Evolutionary conservation across 2,329 filamentous ascomycete species (phyloP).

Genomic region (Claviceps spartinae): DNA sequence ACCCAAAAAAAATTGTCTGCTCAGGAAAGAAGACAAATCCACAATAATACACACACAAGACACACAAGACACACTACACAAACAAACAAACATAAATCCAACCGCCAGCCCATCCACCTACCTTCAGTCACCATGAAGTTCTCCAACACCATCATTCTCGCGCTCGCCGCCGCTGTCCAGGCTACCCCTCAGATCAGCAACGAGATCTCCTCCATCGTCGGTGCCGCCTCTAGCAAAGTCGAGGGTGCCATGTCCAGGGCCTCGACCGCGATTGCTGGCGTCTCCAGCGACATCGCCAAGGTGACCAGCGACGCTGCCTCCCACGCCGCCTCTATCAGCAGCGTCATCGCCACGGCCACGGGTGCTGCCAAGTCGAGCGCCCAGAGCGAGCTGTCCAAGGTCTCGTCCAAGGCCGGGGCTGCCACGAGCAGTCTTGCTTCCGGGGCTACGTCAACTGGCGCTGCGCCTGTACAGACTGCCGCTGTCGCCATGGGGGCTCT

Average conservation of each 20-base stretch:
- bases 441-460: constrained; percentile 7
- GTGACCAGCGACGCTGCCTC: constrained; percentile 11
- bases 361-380: constrained; percentile 11
- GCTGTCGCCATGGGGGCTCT: constrained; percentile 32
- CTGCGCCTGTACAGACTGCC: constrained; percentile 24
- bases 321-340: constrained; percentile 13
- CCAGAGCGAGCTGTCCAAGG: constrained; percentile 12
- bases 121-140: constrained; percentile 22
- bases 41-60: too few species aligned
- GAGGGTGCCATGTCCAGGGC: constrained; percentile 5
- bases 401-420: constrained; percentile 7
- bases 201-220: constrained; percentile 5
- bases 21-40: too few species aligned
- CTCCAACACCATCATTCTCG: constrained; percentile 19
- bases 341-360: constrained; percentile 10
- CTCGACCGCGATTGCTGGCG: constrained; percentile 1
- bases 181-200: constrained; percentile 10
- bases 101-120: neutral
- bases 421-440: constrained; percentile 9
- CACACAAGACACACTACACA: too few species aligned
- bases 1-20: too few species aligned
- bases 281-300: constrained; percentile 6
- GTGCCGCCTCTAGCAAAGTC: neutral
- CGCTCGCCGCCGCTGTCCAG: constrained; percentile 19
- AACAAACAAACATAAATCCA: too few species aligned